A percentile compares a stretch with the other conserved stretches of the same genome.
Conservation (phyloP, 805 yeast species). For the Tetrapisispora pingtungensis region DNA sequence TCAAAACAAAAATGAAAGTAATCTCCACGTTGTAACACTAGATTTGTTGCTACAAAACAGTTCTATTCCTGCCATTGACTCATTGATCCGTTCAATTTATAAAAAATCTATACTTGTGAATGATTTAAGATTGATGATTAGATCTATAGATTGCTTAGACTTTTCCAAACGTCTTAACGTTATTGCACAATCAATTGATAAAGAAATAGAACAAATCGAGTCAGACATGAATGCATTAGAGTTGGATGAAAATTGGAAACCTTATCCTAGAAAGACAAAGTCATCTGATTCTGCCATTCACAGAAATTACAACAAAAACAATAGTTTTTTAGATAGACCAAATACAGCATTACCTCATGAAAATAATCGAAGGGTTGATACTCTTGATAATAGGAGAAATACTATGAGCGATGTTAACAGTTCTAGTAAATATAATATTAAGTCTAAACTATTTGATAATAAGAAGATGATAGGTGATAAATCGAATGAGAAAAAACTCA, state of each 20-base stretch:
- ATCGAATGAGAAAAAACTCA: neutral
- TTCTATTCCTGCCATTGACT: slow-evolving; percentile 47
- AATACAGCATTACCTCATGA: neutral
- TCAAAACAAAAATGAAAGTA: neutral
- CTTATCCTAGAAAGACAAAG: neutral
- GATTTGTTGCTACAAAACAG: slow-evolving; percentile 48
- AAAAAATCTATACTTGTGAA: slow-evolving; percentile 52
- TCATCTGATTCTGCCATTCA: neutral
- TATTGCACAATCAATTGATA: slow-evolving; percentile 9
- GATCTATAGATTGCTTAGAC: slow-evolving; percentile 27
- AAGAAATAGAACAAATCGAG: slow-evolving; percentile 6
- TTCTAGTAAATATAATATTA: neutral
- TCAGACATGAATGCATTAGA: slow-evolving; percentile 3
- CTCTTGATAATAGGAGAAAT: neutral
- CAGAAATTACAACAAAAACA: neutral
- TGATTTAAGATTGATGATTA: slow-evolving; percentile 50
- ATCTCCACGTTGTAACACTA: slow-evolving; percentile 12
- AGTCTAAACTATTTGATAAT: neutral
- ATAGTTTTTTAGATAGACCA: neutral
- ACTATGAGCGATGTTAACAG: neutral
- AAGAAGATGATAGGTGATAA: neutral
- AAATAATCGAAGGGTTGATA: neutral
- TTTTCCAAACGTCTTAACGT: slow-evolving; percentile 18
- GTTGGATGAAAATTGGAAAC: neutral
- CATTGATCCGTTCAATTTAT: slow-evolving; percentile 47